Evolutionary conservation across 2,329 filamentous ascomycete species (phyloP).

Genomic region (Arthrobotrys sinensis): DNA sequence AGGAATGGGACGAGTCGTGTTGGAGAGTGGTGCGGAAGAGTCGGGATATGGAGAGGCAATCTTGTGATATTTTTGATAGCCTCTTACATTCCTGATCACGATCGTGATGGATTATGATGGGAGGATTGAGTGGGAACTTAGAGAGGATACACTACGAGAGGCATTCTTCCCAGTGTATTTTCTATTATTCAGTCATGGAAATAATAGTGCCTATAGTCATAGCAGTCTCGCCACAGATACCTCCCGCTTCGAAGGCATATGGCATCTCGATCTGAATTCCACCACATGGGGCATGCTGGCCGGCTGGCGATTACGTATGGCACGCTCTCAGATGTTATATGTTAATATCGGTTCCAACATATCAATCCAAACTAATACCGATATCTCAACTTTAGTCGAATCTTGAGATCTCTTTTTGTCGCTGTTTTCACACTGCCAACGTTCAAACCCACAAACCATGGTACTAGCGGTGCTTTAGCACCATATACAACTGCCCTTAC

Average conservation of each 20-base stretch:
- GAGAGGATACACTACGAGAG: not conserved
- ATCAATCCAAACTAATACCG: not conserved
- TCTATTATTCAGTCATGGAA: conserved; percentile 3
- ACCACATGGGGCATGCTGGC: conserved; percentile 27
- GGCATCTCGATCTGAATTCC: not conserved
- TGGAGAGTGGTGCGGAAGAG: not conserved
- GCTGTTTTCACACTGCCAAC: conserved; percentile 16
- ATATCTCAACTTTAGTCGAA: conserved; percentile 1
- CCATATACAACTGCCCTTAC: not conserved
- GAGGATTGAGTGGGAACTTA: not conserved
- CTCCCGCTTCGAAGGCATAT: conserved; percentile 4
- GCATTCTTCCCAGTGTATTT: conserved; percentile 1
- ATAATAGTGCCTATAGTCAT: not conserved
- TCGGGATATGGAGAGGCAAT: not conserved
- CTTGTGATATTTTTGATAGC: conserved; percentile 24
- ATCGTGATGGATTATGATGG: not conserved
- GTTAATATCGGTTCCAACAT: not conserved
- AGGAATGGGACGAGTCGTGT: conserved; percentile 38
- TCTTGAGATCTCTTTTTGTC: not conserved
- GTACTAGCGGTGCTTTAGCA: not conserved
- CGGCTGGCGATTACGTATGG: conserved; percentile 3
- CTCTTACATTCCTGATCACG: conserved; percentile 21
- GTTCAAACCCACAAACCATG: not conserved
- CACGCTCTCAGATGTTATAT: conserved; percentile 5
- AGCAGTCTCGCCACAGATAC: not conserved